A percentile compares a stretch with the other conserved stretches of the same genome.
phyloP scores from a whole-genome alignment of 108 stramenopile genomes.

The Schizochytrium sp. region DNA sequence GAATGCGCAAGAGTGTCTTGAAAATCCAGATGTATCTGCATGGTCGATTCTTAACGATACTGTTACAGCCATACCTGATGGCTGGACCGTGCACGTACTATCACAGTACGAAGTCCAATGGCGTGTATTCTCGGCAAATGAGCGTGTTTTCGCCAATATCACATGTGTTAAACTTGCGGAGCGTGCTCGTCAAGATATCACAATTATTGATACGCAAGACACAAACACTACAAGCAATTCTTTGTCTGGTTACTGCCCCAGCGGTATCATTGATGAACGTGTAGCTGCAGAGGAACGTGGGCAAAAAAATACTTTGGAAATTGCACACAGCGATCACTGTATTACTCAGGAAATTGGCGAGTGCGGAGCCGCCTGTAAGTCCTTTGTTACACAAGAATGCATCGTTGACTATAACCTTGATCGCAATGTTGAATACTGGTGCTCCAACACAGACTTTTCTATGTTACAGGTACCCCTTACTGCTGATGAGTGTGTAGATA shows the following conservation, averaged over 20 bases:
- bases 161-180: background rate
- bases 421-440: conserved; percentile 37
- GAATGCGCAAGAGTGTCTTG: background rate
- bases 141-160: conserved; percentile 12
- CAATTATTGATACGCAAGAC: background rate
- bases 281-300: background rate
- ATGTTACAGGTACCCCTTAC: background rate
- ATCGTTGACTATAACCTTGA: background rate
- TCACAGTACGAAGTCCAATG: background rate
- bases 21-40: background rate
- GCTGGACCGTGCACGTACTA: background rate
- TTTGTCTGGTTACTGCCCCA: background rate
- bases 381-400: conserved; percentile 26
- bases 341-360: background rate
- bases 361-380: background rate
- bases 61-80: background rate
- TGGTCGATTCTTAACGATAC: background rate
- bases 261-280: background rate
- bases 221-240: no score
- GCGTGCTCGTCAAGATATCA: conserved; percentile 12
- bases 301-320: background rate
- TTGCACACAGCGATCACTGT: background rate
- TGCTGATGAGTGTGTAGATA: conserved; percentile 1
- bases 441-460: conserved; percentile 27
- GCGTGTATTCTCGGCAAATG: background rate